Percentiles rank a stretch among this genome's conserved stretches.
phyloP scores from a whole-genome alignment of 169 alveolate genomes.

The Amoebophrya sp. region DNA sequence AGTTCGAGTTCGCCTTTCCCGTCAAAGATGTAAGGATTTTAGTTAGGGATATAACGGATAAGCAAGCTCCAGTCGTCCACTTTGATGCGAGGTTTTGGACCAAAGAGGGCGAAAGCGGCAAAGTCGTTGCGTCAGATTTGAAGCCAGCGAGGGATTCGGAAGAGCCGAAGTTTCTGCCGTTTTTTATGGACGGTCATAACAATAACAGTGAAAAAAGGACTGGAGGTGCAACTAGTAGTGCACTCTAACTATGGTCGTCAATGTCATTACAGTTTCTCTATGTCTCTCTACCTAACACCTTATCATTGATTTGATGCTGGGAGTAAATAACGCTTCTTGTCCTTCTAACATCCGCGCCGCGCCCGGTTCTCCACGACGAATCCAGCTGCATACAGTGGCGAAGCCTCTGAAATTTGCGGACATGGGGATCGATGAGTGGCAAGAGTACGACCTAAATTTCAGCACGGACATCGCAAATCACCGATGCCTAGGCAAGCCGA shows the following conservation, averaged over 20 bases:
- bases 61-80: neutral
- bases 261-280: too few species aligned
- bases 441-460: neutral
- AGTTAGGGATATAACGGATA: neutral
- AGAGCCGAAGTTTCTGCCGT: neutral
- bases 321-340: too few species aligned
- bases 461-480: neutral
- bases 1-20: constrained; percentile 4
- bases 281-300: too few species aligned
- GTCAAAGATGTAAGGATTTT: neutral
- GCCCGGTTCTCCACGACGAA: neutral
- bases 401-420: neutral
- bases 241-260: too few species aligned
- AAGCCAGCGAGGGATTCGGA: neutral
- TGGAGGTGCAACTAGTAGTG: too few species aligned
- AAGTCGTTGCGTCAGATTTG: neutral
- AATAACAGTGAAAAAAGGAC: too few species aligned
- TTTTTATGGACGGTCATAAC: too few species aligned
- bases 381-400: neutral
- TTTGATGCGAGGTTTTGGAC: neutral
- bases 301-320: too few species aligned
- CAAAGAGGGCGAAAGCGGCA: neutral
- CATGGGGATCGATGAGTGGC: neutral
- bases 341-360: too few species aligned
- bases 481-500: neutral